These are phyloP conservation scores for Cytospora paraplurivora DNA, from an alignment of 2,329 filamentous ascomycete genomes.

Conservation along the genomic window DNA sequence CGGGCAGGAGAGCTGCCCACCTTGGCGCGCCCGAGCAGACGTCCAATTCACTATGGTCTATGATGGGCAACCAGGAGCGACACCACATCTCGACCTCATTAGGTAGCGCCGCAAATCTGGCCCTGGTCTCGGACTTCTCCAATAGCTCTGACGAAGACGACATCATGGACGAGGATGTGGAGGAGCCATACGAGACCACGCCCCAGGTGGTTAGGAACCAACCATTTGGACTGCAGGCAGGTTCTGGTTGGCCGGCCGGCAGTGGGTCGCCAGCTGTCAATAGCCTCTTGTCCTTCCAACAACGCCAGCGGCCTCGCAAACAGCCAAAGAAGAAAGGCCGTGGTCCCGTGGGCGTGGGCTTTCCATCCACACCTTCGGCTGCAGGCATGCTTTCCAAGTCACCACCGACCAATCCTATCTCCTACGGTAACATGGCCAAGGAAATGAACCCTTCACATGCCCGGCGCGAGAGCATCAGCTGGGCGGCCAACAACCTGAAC, in stretches of 20 bases:
- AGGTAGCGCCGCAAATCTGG: conserved; percentile 69
- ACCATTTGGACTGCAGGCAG: conserved; percentile 33
- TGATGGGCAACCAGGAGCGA: conserved; percentile 69
- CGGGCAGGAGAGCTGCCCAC: conserved; percentile 52
- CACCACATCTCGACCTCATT: conserved; percentile 74
- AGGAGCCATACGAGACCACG: conserved; percentile 80
- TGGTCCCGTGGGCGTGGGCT: conserved; percentile 53
- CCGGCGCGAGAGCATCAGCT: conserved; percentile 83
- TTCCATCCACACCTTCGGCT: conserved; percentile 45
- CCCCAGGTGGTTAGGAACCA: conserved; percentile 70
- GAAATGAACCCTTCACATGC: conserved; percentile 49
- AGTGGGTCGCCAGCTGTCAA: conserved; percentile 70
- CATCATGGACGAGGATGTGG: conserved; percentile 74
- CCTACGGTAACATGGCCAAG: conserved; percentile 38
- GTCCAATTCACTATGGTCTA: conserved; percentile 71
- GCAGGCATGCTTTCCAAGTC: conserved; percentile 63
- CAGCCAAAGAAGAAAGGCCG: conserved; percentile 58
- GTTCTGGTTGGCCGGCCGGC: conserved; percentile 44
- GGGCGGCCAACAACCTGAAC: conserved; percentile 86
- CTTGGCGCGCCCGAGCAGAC: conserved; percentile 62
- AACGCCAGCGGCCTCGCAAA: conserved; percentile 73
- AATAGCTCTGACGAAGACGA: conserved; percentile 69
- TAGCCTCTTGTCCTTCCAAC: conserved; percentile 80
- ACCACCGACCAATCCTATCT: conserved; percentile 57
- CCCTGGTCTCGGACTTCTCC: conserved; percentile 74